Evolutionary conservation across 371 early-diverging fungal species (phyloP).

Genomic region (Mortierella polycephala): DNA sequence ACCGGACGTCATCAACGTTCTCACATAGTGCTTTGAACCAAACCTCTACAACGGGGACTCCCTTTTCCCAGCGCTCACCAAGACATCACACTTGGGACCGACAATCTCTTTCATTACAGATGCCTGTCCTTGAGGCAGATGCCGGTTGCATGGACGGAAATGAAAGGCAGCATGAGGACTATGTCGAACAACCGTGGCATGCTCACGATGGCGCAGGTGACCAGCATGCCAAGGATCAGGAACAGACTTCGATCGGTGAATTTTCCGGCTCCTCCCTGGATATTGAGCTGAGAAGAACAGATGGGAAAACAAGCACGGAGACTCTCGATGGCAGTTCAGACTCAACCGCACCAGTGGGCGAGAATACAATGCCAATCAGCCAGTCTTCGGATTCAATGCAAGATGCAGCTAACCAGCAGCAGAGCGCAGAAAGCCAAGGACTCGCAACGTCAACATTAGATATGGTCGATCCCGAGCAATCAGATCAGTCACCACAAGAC

Average conservation of each 20-base stretch:
- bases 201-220: slow-evolving; percentile 10
- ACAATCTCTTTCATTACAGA: slow-evolving; percentile 30
- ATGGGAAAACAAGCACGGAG: slow-evolving; percentile 1
- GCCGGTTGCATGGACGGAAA: background rate
- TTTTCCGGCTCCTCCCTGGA: slow-evolving; percentile 7
- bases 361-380: background rate
- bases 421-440: background rate
- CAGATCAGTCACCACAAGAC: background rate
- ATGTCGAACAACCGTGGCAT: slow-evolving; percentile 17
- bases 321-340: background rate
- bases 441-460: background rate
- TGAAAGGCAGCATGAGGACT: background rate
- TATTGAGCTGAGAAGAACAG: slow-evolving; percentile 1
- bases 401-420: background rate
- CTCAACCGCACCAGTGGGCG: background rate
- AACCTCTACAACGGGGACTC: slow-evolving; percentile 10
- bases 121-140: slow-evolving; percentile 30
- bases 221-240: background rate
- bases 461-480: background rate
- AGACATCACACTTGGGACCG: slow-evolving; percentile 26
- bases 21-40: slow-evolving; percentile 21
- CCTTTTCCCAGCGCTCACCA: slow-evolving; percentile 33
- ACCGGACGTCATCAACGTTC: slow-evolving; percentile 34
- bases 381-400: background rate
- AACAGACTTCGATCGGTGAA: slow-evolving; percentile 1